Base-by-base conservation (phyloP, 108 stramenopile genomes). In the Parietichytrium sp. region DNA sequence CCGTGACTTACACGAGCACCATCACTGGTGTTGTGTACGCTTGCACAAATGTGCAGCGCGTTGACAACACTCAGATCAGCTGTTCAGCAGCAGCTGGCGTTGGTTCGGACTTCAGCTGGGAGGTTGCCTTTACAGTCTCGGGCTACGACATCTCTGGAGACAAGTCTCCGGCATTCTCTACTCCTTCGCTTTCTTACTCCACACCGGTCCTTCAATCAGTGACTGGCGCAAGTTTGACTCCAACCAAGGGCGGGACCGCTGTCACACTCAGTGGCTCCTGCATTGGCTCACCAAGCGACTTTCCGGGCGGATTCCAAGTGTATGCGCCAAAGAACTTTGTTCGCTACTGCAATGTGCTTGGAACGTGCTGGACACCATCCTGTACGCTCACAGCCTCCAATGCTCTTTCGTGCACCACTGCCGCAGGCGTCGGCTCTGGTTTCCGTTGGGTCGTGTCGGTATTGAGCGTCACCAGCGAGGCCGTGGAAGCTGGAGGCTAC, bases 1-100 rank as follows among this genome's bases (percentile, higher is more conserved):
- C 45, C 42, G 61, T 72, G n/a, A 72, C 33, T 6, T 72, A 72
- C 42, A 72, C 61, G n/a, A 72, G 45, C 20, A 72, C 61, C 6
- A 33, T 33, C 10, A 72, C 61, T 7, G 61, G 61, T 42, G 25
- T 42, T 6, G 7, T 25, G 38, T 72, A 72, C 42, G 25, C 42
- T 33, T 72, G 61, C 61, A 3, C 10, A 10, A 72, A 72, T 72
- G 38, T 42, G 6, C 10, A 33, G 42, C 61, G 61, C 10, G 33
- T n/a, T 12, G 61, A 72, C 61, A 72, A 72, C 20, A 72, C 61
- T 33, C 61, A 72, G 45, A 6, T 72, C 2, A 72, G 38, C 13
- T 72, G 61, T 25, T n/a, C 18, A 38, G 20, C 38, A 6, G 33
- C 25, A 6, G 61, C 61, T 7, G 61, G 61, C 61, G 25, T 72